These are phyloP conservation scores for Corymbia citriodora DNA, from an alignment of 441 rosid species.

Conservation along the genomic window DNA sequence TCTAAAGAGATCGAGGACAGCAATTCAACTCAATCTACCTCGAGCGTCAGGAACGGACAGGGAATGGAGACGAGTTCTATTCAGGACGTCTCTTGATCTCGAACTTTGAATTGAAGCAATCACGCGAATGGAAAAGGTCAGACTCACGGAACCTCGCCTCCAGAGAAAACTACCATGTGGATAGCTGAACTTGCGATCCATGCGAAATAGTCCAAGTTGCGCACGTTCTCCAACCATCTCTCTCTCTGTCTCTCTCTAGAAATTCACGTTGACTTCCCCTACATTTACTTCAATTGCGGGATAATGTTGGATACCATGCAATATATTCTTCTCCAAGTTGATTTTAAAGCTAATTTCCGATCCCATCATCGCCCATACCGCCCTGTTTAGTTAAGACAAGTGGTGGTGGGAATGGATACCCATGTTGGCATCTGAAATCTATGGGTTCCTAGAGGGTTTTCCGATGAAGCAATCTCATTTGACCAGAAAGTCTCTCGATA, in stretches of 20 bases:
- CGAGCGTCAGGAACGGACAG: neutral
- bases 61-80: neutral
- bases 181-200: neutral
- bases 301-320: neutral
- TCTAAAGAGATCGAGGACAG: neutral
- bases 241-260: neutral
- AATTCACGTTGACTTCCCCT: neutral
- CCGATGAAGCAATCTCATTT: neutral
- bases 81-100: neutral
- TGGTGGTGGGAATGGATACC: neutral
- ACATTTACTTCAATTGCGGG: neutral
- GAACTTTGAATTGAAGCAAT: neutral
- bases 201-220: neutral
- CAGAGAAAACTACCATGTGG: neutral
- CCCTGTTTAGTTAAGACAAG: neutral
- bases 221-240: neutral
- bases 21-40: neutral
- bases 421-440: neutral
- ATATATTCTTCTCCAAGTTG: neutral
- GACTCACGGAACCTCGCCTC: neutral
- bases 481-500: neutral
- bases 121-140: neutral
- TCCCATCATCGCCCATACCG: no score
- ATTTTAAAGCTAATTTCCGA: neutral
- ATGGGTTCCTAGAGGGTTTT: neutral